Evolutionary conservation across 2,329 filamentous ascomycete genomes (phyloP).

Genomic region (Aspergillus sp.): DNA sequence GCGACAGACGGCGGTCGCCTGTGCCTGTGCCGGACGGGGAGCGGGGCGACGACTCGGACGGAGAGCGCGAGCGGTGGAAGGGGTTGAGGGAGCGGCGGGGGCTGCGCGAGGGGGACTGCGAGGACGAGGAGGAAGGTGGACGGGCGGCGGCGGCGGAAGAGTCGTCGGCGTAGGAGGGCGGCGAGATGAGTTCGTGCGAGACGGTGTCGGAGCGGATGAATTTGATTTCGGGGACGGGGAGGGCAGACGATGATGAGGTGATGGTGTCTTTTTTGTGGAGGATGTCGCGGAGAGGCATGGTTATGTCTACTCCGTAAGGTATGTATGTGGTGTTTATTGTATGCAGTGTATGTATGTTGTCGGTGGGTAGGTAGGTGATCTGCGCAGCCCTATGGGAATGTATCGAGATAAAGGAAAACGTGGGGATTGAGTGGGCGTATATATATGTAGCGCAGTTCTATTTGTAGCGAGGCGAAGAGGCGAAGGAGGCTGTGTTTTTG

Average conservation of each 20-base stretch:
- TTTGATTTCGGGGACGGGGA: slow-evolving; percentile 66
- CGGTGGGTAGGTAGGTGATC: neutral
- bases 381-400: neutral
- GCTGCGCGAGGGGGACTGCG: slow-evolving; percentile 29
- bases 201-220: slow-evolving; percentile 83
- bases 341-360: neutral
- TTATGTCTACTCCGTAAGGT: slow-evolving; percentile 9
- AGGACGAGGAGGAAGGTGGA: slow-evolving; percentile 16
- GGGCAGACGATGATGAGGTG: slow-evolving; percentile 32
- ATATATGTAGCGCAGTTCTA: neutral
- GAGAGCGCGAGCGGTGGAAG: slow-evolving; percentile 30
- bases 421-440: neutral
- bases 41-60: slow-evolving; percentile 23
- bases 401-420: neutral
- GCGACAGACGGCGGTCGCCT: slow-evolving; percentile 34
- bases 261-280: slow-evolving; percentile 63
- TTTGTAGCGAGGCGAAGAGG: neutral
- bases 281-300: slow-evolving; percentile 61
- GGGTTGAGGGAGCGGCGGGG: slow-evolving; percentile 30
- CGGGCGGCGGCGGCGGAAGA: slow-evolving; percentile 2
- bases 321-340: neutral
- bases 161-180: slow-evolving; percentile 58
- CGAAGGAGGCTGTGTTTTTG: neutral
- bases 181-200: slow-evolving; percentile 74
- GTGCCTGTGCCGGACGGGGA: slow-evolving; percentile 12